phyloP scores from a whole-genome alignment of 2,329 filamentous ascomycete genomes.

The Curvularia verruculosa region DNA sequence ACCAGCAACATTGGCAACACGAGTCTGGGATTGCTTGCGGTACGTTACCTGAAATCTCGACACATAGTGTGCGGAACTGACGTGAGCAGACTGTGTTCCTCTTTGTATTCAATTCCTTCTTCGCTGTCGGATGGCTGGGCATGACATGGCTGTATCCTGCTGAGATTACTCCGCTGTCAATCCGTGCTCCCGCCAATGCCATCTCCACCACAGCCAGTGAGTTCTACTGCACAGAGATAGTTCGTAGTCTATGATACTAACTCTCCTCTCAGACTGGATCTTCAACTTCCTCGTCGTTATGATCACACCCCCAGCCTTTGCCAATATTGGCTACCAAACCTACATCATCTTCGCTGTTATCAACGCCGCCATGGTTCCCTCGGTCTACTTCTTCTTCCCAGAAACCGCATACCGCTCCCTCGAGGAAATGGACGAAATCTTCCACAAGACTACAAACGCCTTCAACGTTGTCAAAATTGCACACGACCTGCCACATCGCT shows the following conservation, averaged over 20 bases:
- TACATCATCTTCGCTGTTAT: constrained; percentile 64
- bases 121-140: constrained; percentile 80
- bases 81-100: constrained; percentile 74
- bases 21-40: constrained; percentile 48
- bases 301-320: constrained; percentile 67
- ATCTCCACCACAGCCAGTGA: constrained; percentile 75
- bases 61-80: constrained; percentile 7
- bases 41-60: constrained; percentile 53
- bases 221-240: neutral
- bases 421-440: constrained; percentile 63
- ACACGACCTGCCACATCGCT: constrained; percentile 59
- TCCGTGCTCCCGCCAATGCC: constrained; percentile 85
- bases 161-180: constrained; percentile 87
- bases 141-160: constrained; percentile 68
- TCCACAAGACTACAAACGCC: constrained; percentile 60
- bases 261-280: constrained; percentile 20
- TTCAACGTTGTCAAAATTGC: constrained; percentile 60
- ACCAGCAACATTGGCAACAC: constrained; percentile 36
- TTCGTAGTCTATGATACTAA: constrained; percentile 66
- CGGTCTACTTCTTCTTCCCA: constrained; percentile 66
- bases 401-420: constrained; percentile 60
- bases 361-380: constrained; percentile 62
- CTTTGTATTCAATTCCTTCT: constrained; percentile 91
- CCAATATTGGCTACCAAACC: constrained; percentile 61
- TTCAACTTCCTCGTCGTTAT: constrained; percentile 68